Conservation (phyloP, 2,329 filamentous ascomycete genomes). For the Cytospora piceae region DNA sequence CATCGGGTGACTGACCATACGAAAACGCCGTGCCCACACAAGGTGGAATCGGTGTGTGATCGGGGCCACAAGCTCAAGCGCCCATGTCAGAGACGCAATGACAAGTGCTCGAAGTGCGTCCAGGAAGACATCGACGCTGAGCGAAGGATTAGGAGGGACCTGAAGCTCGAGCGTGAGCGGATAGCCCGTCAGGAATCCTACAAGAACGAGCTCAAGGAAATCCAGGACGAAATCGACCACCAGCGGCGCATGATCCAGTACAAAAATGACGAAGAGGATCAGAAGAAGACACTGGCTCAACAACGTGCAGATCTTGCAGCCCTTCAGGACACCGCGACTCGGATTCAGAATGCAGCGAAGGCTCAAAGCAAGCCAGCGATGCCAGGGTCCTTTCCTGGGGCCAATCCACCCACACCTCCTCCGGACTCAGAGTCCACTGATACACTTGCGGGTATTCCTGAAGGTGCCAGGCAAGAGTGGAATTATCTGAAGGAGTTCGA, state of each 20-base stretch:
- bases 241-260: conserved; percentile 49
- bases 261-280: conserved; percentile 47
- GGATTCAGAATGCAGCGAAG: conserved; percentile 25
- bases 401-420: not conserved
- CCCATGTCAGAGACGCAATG: conserved; percentile 48
- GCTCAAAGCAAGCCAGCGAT: conserved; percentile 8
- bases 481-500: conserved; percentile 59
- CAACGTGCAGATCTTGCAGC: conserved; percentile 50
- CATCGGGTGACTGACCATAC: conserved; percentile 65
- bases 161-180: conserved; percentile 55
- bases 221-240: conserved; percentile 59
- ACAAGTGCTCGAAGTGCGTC: conserved; percentile 55
- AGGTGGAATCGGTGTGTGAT: conserved; percentile 51
- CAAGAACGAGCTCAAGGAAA: conserved; percentile 46
- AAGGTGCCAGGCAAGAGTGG: conserved; percentile 59
- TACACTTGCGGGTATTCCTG: not conserved
- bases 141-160: conserved; percentile 49
- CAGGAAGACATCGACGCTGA: conserved; percentile 51
- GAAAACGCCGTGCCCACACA: conserved; percentile 42
- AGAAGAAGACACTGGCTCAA: conserved; percentile 49
- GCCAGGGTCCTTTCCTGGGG: not conserved
- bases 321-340: conserved; percentile 41
- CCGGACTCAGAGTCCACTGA: conserved; percentile 24
- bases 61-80: conserved; percentile 54
- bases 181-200: conserved; percentile 50